Evolutionary conservation across 2,329 filamentous ascomycete genomes (phyloP).

Genomic region (Calonectria pseudoreteaudii): DNA sequence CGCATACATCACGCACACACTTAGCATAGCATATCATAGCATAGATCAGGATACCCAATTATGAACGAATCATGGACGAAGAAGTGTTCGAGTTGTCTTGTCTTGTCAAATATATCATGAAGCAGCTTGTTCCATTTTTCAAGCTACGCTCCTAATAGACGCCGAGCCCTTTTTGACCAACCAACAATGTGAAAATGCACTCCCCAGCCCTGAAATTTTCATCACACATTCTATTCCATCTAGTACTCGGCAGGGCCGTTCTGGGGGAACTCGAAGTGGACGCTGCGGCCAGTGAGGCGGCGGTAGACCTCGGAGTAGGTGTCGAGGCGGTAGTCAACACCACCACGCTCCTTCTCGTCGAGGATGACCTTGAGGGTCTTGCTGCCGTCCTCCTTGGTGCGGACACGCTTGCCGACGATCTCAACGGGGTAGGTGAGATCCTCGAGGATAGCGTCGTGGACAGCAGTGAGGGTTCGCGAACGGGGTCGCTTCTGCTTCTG

Average conservation of each 20-base stretch:
- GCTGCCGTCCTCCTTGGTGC: slow-evolving; percentile 98
- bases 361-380: slow-evolving; percentile 99
- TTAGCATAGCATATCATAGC: slow-evolving; percentile 28
- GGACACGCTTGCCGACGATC: slow-evolving; percentile 98
- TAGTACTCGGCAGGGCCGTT: slow-evolving; percentile 84
- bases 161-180: slow-evolving; percentile 61
- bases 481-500: slow-evolving; percentile 99
- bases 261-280: slow-evolving; percentile 99
- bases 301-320: slow-evolving; percentile 99
- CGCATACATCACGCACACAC: slow-evolving; percentile 22
- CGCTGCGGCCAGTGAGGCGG: slow-evolving; percentile 94
- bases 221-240: slow-evolving; percentile 47
- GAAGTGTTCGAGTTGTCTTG: slow-evolving; percentile 47
- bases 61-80: slow-evolving; percentile 43
- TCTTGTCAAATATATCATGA: slow-evolving; percentile 51
- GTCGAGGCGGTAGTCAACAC: slow-evolving; percentile 99
- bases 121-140: slow-evolving; percentile 59
- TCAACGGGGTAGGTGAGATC: slow-evolving; percentile 99
- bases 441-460: slow-evolving; percentile 97
- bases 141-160: slow-evolving; percentile 63
- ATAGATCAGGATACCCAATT: slow-evolving; percentile 57
- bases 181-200: slow-evolving; percentile 52
- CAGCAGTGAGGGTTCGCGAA: slow-evolving; percentile 96
- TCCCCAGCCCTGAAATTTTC: slow-evolving; percentile 43
- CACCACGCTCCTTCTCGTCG: slow-evolving; percentile 99